Percentiles rank a stretch among this genome's conserved stretches.
phyloP scores from a whole-genome alignment of 2,329 filamentous ascomycete species.

The Aureobasidium sp. region DNA sequence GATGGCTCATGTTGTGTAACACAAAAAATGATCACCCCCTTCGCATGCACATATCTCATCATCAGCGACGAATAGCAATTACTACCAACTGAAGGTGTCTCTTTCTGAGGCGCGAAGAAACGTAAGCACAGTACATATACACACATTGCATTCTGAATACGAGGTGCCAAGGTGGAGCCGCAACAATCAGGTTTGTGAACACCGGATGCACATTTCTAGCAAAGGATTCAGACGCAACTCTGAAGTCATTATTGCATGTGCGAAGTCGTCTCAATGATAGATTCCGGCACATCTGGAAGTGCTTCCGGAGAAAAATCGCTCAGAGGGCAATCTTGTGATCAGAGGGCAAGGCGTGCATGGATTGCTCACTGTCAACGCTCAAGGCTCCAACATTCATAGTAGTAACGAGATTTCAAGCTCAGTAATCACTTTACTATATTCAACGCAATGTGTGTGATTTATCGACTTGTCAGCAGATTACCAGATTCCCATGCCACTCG shows the following conservation, averaged over 20 bases:
- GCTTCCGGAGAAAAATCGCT: too few relatives aligned
- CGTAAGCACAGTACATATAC: neutral
- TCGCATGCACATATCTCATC: neutral
- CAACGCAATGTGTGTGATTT: neutral
- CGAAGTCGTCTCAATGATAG: neutral
- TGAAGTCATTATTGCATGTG: neutral
- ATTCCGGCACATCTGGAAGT: too few relatives aligned
- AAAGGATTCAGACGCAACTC: neutral
- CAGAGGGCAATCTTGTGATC: too few relatives aligned
- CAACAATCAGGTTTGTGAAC: neutral
- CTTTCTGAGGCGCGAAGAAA: neutral
- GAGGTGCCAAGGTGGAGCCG: neutral
- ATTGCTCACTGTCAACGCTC: too few relatives aligned
- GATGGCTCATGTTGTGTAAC: constrained; percentile 4
- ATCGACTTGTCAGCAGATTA: neutral
- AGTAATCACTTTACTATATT: neutral
- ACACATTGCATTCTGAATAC: neutral
- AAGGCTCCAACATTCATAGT: too few relatives aligned
- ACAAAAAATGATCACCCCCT: neutral
- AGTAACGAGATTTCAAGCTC: neutral
- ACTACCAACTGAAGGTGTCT: neutral
- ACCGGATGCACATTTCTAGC: neutral
- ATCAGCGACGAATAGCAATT: neutral
- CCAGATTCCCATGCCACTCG: neutral
- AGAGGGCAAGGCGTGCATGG: too few relatives aligned